Percentiles rank a stretch among this genome's conserved stretches.
Conservation (phyloP, 257 asterid genomes). For the Penstemon newberryi region DNA sequence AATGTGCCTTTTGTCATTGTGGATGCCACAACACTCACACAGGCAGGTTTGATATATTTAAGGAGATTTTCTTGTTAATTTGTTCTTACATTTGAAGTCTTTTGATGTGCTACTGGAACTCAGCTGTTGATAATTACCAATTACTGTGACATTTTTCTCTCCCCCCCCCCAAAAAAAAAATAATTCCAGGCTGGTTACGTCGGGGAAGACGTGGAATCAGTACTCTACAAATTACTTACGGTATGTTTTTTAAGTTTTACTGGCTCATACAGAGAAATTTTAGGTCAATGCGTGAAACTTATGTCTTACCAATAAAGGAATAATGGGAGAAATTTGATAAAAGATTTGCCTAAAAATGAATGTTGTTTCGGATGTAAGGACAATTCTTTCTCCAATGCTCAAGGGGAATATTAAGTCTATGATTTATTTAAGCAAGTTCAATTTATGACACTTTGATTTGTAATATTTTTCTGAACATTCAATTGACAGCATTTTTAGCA, state of each 20-base stretch:
- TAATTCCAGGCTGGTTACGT: conserved; percentile 86
- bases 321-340: background rate
- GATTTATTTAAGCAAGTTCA: conserved; percentile 8
- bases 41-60: conserved; percentile 78
- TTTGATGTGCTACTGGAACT: conserved; percentile 11
- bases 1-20: conserved; percentile 89
- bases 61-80: background rate
- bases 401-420: background rate
- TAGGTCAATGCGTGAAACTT: conserved; percentile 10
- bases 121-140: background rate
- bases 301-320: background rate
- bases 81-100: background rate
- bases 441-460: background rate
- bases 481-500: background rate
- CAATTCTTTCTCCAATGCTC: conserved; percentile 12
- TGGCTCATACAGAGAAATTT: conserved; percentile 22
- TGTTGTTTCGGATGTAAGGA: conserved; percentile 1
- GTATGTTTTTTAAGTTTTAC: conserved; percentile 41
- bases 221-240: conserved; percentile 74
- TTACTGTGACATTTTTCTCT: conserved; percentile 20
- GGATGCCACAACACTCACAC: conserved; percentile 91
- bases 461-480: background rate
- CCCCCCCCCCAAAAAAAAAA: conserved; percentile 11
- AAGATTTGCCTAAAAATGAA: background rate
- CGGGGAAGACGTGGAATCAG: conserved; percentile 95